Base-by-base conservation (phyloP, 257 asterid species). In the Leptodermis oblonga region DNA sequence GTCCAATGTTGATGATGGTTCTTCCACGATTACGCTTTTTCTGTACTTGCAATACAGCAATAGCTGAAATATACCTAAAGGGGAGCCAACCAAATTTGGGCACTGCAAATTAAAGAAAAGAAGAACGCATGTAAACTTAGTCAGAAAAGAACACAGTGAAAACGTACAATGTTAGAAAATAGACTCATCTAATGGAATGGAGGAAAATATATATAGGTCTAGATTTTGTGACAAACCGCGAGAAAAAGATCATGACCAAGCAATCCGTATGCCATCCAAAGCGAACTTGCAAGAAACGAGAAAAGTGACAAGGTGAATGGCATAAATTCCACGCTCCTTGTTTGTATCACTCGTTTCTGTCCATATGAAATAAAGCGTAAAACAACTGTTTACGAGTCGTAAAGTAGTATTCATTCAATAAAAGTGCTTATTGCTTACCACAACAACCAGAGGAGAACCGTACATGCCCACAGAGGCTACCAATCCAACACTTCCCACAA, bases 241-340 rank as follows among this genome's bases (percentile, higher is more conserved):
- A 90, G 85, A 60, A 90, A 80, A 61, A 90, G 84, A 74, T 90
- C 96, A 34, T 77, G 96, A 79, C 95, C 79, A 0, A 90, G 81
- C 17, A 90, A 67, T 34, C 96, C 97, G 53, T 86, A 88, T 0
- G 92, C 80, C 95, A 90, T 80, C 97, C 97, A 87, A 0, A 88
- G 79, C 1, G 87, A 79, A 49, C 96, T 91, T 12, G 95, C 77
- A 33, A 91, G 84, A 65, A 88, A 91, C 3, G 96, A 85, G 88
- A 87, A 91, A 14, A 91, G 72, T 7, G 97, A 91, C 87, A 88
- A 74, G 82, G 80, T 78, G 82, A 91, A 91, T 25, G 97, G 97
- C 97, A 91, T 88, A 71, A 79, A 88, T 56, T 91, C 91, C 76
- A 88, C 97, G 69, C 96, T 91, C 81, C 85, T 87, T 8, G 92